These are phyloP conservation scores for Debaryomyces coudertii DNA, from an alignment of 1,139 yeast species.

Conservation along the genomic window DNA sequence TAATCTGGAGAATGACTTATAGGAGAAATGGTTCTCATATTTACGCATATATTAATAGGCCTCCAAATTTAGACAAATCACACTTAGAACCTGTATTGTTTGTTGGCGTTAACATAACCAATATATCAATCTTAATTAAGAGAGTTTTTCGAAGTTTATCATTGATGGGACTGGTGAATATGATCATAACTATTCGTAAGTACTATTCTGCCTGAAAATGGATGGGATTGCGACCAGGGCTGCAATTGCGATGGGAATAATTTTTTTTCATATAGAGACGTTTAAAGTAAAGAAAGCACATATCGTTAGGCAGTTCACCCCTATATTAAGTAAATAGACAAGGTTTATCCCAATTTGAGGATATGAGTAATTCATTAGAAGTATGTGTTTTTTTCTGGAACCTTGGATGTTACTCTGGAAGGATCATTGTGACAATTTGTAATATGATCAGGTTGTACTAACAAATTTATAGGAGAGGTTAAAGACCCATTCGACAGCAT, in stretches of 20 bases:
- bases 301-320: neutral
- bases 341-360: neutral
- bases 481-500: slow-evolving; percentile 82
- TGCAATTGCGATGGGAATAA: slow-evolving; percentile 15
- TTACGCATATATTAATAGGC: neutral
- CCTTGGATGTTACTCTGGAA: neutral
- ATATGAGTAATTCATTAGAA: slow-evolving; percentile 53
- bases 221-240: slow-evolving; percentile 6
- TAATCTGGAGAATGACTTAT: neutral
- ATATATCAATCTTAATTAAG: neutral
- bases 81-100: neutral
- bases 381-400: slow-evolving; percentile 37
- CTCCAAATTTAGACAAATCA: neutral
- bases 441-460: slow-evolving; percentile 21
- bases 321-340: neutral
- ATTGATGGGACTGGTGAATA: neutral
- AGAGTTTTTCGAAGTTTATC: neutral
- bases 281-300: neutral
- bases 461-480: slow-evolving; percentile 66
- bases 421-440: neutral
- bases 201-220: neutral
- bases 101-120: neutral
- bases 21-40: neutral
- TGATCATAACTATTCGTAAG: neutral
- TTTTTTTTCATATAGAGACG: slow-evolving; percentile 10